A percentile compares a stretch with the other conserved stretches of the same genome.
These are phyloP conservation scores for Aspergillus conjunctus DNA, from an alignment of 495 filamentous ascomycete genomes.

Conservation along the genomic window DNA sequence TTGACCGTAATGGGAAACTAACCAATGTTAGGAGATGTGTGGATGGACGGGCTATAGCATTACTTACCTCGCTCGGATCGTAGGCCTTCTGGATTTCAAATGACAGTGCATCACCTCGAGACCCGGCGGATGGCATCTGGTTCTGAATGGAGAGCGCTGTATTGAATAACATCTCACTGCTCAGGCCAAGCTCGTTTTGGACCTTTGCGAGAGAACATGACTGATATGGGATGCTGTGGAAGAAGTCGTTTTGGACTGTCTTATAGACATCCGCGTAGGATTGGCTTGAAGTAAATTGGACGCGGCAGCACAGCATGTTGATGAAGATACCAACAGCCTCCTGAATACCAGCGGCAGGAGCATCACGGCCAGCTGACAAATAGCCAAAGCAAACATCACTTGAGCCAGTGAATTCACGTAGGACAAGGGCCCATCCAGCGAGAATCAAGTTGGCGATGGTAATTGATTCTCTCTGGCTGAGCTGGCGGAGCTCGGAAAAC, in stretches of 20 bases:
- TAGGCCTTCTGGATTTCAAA: conserved; percentile 10
- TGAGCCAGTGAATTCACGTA: conserved; percentile 52
- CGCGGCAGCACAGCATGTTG: conserved; percentile 58
- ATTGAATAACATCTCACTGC: conserved; percentile 10
- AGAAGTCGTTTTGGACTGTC: conserved; percentile 51
- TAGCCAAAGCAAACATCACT: conserved; percentile 64
- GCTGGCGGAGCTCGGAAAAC: conserved; percentile 44
- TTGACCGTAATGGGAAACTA: conserved; percentile 12
- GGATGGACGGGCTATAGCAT: not conserved
- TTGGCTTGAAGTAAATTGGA: conserved; percentile 37
- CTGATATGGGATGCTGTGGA: conserved; percentile 52
- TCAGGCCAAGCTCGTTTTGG: conserved; percentile 56
- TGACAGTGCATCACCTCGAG: not conserved
- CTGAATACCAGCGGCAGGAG: conserved; percentile 52
- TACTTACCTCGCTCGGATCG: conserved; percentile 13
- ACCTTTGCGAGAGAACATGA: conserved; percentile 56
- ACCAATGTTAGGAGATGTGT: not conserved
- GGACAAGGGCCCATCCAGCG: conserved; percentile 59
- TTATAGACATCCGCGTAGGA: conserved; percentile 45
- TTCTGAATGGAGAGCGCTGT: conserved; percentile 11
- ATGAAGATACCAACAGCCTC: conserved; percentile 59
- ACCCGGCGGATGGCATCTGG: conserved; percentile 8
- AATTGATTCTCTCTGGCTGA: conserved; percentile 50
- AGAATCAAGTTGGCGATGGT: conserved; percentile 56
- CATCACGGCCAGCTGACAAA: conserved; percentile 51